Percentiles rank a stretch among this genome's conserved stretches.
phyloP scores from a whole-genome alignment of 129 eudicot genomes.

The Apium graveolens region DNA sequence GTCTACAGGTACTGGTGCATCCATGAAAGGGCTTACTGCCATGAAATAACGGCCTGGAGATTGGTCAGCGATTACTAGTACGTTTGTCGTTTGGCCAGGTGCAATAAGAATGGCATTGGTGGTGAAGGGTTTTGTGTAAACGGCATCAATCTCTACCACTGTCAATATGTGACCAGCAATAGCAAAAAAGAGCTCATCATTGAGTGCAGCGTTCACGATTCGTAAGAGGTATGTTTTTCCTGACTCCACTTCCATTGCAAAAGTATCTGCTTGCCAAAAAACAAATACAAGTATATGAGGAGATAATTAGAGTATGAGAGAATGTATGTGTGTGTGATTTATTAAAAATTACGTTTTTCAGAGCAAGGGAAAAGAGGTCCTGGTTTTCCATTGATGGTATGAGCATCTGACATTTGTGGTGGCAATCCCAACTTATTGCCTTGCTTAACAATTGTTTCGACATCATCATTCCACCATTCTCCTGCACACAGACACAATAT shows the following conservation, averaged over 20 bases:
- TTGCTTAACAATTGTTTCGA: conserved; percentile 34
- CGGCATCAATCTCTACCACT: conserved; percentile 44
- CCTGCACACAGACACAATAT: conserved; percentile 10
- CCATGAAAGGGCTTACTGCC: no score
- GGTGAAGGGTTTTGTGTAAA: conserved; percentile 40
- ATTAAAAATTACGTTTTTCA: conserved; percentile 28
- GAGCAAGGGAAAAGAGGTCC: conserved; percentile 45
- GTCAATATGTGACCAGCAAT: conserved; percentile 40
- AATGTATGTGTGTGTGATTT: background rate
- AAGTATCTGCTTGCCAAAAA: conserved; percentile 22
- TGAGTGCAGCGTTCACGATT: conserved; percentile 40
- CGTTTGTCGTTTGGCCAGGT: conserved; percentile 47
- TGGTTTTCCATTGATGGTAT: conserved; percentile 48
- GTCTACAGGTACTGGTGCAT: no score
- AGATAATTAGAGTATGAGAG: background rate
- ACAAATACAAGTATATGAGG: no score
- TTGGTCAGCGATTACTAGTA: no score
- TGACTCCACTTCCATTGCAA: conserved; percentile 40
- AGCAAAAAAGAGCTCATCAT: conserved; percentile 43
- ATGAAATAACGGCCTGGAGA: no score
- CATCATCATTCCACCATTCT: conserved; percentile 47
- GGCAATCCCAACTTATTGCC: conserved; percentile 44
- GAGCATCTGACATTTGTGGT: conserved; percentile 44
- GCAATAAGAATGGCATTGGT: conserved; percentile 35
- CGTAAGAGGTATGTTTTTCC: conserved; percentile 42